Evolutionary conservation across 2,329 filamentous ascomycete genomes (phyloP), one percentile per base, ranked within the genome.

Genomic region (Penicillium freii): DNA sequence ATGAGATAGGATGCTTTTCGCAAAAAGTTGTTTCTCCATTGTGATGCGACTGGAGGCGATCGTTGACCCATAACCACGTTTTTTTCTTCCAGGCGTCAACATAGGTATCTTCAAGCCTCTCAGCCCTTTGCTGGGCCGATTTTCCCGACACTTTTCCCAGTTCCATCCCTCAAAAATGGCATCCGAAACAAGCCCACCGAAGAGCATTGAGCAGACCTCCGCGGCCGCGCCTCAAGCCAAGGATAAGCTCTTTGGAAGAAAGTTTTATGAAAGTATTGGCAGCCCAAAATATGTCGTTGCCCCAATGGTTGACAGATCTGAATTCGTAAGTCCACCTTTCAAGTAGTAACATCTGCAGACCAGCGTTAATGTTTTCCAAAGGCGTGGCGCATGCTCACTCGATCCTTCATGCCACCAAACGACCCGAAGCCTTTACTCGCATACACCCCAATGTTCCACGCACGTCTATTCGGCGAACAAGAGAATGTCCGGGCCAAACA

Each of bases 261-360:
- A 89, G 13, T 97, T 99, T 73, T 99, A 97, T 71, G 87, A 97
- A 78, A 96, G 90, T 71, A 89, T 99, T 60, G 94, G 94, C 23
- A 92, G 89, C 59, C 94, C 94, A 2, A 96, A 91, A 76, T 87
- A 89, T 64, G 85, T 99, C 31, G 83, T 99, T 54, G 94, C 94
- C 34, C 94, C 94, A 36, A 99, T 99, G 94, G 94, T 99, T 23
- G 93, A 99, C 71, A 91, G 97, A 75, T 97, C 92, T 33, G 94
- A 99, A 80, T 97, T 97, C 79, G 92, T 96, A 80, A 64, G 88
- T 80, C 15, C 4, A 1, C 45, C 57, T 61, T 51, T 61, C 52
- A 42, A 47, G 48, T 46, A 23, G 31, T 29, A 36, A 7, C 6
- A 27, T 38, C 36, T 21, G 3, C 3, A 33, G 13, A 21, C 19